Evolutionary conservation across 176 grass and related monocot genomes (phyloP), one percentile per base, ranked within the genome.

Genomic region (Saccharum spontaneum): DNA sequence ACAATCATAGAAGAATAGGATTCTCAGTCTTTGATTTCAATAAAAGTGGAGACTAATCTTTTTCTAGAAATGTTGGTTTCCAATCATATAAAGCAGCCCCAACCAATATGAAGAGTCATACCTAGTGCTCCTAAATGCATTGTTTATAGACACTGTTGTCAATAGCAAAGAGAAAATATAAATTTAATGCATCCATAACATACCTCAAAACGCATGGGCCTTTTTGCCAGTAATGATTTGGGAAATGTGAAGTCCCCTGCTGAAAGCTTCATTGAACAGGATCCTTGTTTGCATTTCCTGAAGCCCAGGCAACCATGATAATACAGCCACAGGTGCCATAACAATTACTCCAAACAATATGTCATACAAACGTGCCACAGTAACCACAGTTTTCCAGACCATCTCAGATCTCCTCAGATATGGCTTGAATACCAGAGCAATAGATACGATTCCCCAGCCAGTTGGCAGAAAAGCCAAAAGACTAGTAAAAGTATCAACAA

Each of bases 281-380:
- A 98, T 98, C 79, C 95, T 98, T 66, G 95, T 98, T 73, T 98
- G 95, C 95, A 98, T 98, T 87, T 95, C 92, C 50, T 92, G 95
- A 39, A 95, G 86, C 75, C 95, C 95, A 84, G 95, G 95, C 80
- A 98, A 86, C 95, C 95, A 98, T 37, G 95, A 93, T 77, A 98
- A 69, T 78, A 98, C 87, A 79, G 91, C 95, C 67, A 98, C 86
- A 17, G 95, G 95, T 60, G 95, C 86, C 87, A 98, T 82, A 78
- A 98, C 89, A 76, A 98, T 65, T 71, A 95, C 85, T 67, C 95
- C 95, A 86, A 98, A 93, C 72, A 95, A 43, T 85, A 98, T 91
- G 59, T 98, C 95, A 85, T 98, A 98, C 12, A 98, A 83, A 5
- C 93, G 95, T 48, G 95, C 90, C 64, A 95, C 84, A 8, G 91